Percentiles rank a stretch among this genome's conserved stretches.
Conservation (phyloP, 176 grass and related monocot genomes). For the Rhynchospora breviuscula region DNA sequence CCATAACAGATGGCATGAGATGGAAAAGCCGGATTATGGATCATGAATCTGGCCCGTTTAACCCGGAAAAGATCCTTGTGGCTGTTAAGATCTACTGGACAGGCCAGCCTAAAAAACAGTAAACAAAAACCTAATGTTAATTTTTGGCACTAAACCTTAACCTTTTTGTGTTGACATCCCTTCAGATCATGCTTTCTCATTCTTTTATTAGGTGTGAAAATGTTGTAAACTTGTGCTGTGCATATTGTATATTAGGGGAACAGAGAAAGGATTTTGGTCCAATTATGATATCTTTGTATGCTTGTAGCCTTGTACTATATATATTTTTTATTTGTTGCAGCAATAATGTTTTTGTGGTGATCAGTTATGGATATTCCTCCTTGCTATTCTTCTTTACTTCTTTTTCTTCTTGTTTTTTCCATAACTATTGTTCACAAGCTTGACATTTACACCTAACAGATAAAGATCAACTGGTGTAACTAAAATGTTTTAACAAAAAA, state of each 20-base stretch:
- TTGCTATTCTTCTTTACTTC: neutral
- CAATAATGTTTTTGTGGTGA: neutral
- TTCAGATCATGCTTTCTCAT: neutral
- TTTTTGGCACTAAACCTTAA: neutral
- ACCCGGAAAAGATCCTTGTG: conserved; percentile 70
- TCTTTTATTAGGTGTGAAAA: conserved; percentile 16
- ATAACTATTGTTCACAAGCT: neutral
- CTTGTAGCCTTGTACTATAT: neutral
- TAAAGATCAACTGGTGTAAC: neutral
- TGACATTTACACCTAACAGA: neutral
- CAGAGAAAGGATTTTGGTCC: neutral
- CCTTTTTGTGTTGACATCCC: neutral
- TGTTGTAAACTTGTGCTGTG: neutral
- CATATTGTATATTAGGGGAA: neutral
- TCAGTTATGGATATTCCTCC: neutral
- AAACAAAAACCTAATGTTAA: neutral
- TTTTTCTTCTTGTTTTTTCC: neutral
- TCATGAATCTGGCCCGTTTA: conserved; percentile 67
- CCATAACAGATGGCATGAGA: conserved; percentile 45
- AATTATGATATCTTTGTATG: neutral
- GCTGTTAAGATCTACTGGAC: conserved; percentile 82
- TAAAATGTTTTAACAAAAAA: neutral
- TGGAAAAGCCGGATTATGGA: conserved; percentile 81
- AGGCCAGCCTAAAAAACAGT: conserved; percentile 27
- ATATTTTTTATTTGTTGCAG: too few relatives aligned